Evolutionary conservation across 371 early-diverging fungal species (phyloP), one percentile per base, ranked within the genome.

Genomic region (Rhizopus arrhizus): DNA sequence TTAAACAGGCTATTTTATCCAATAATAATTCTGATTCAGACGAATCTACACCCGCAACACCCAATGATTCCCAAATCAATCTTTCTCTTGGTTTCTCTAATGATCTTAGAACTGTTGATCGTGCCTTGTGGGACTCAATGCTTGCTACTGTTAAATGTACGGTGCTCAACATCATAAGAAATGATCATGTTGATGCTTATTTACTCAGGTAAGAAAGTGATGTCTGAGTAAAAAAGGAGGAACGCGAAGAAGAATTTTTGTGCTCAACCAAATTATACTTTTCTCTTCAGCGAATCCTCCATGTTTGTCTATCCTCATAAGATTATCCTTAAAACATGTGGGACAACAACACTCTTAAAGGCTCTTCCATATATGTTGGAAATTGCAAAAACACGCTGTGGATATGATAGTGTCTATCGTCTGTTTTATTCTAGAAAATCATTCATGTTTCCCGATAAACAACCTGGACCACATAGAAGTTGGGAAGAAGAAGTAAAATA

Each of bases 221-320:
- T 10, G 35, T 36, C 4, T 40, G 31, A 52, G 31, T 56, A 36
- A 34, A 16, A 62, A 61, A 29, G 52, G n/a, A 52, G 43, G 11
- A 43, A 13, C 5, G 15, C 43, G 43, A 11, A 13, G 43, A 22
- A 22, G 22, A 22, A 22, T 43, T 43, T 43, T 5, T 13, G 11
- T 43, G 11, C 5, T 43, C 5, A 13, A 43, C 43, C n/a, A 43
- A 43, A 43, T 43, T 5, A 11, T 48, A 42, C 54, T 62, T 58
- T 64, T 69, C 46, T 11, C n/a, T 48, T 22, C 56, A 86, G 91
- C 69, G 98, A 97, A 81, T 94, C 94, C 31, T 95, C 96, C 55
- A 89, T 97, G 89, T 97, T 97, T 80, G 94, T 97, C 41, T 96
- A 94, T 72, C 88, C 91, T 28, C 91, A 95, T 84, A 93, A 93